A percentile compares a stretch with the other conserved stretches of the same genome.
Conservation (phyloP, 2,329 filamentous ascomycete species). For the Diaporthe ilicicola region DNA sequence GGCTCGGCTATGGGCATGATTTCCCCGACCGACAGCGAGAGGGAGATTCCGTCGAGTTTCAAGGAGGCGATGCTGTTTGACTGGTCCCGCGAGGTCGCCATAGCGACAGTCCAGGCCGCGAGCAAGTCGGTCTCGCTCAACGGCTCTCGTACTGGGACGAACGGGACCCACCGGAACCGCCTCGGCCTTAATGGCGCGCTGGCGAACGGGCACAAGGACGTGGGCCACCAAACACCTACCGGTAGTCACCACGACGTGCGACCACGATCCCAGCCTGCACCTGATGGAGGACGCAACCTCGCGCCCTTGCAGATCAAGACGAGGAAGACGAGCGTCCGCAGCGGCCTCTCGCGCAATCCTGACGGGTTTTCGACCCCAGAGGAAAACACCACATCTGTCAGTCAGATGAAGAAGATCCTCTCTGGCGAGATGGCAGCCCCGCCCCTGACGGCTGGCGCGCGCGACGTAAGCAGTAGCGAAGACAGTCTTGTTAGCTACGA, state of each 20-base stretch:
- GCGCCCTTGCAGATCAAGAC: constrained; percentile 50
- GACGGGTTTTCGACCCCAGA: constrained; percentile 45
- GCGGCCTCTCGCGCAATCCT: constrained; percentile 55
- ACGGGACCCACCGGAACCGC: constrained; percentile 60
- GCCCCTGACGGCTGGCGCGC: constrained; percentile 54
- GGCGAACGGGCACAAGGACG: constrained; percentile 45
- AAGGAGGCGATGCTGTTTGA: constrained; percentile 79
- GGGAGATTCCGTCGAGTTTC: constrained; percentile 71
- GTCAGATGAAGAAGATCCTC: constrained; percentile 70
- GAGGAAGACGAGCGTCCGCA: constrained; percentile 64
- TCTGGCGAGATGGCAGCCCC: constrained; percentile 56
- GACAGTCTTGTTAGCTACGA: constrained; percentile 80
- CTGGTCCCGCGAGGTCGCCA: constrained; percentile 80
- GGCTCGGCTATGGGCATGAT: constrained; percentile 54
- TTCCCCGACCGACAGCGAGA: constrained; percentile 48
- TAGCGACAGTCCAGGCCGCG: constrained; percentile 73
- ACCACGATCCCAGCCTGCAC: constrained; percentile 54
- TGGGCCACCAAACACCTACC: constrained; percentile 52
- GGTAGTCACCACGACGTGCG: constrained; percentile 60
- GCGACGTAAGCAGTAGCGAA: constrained; percentile 57
- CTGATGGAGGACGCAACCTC: constrained; percentile 37
- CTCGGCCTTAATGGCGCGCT: constrained; percentile 65
- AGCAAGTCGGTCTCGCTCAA: constrained; percentile 78
- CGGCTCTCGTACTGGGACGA: constrained; percentile 75
- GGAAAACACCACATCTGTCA: constrained; percentile 62